Conservation (phyloP, 768 basidiomycete genomes). For the Exidia glandulosa region DNA sequence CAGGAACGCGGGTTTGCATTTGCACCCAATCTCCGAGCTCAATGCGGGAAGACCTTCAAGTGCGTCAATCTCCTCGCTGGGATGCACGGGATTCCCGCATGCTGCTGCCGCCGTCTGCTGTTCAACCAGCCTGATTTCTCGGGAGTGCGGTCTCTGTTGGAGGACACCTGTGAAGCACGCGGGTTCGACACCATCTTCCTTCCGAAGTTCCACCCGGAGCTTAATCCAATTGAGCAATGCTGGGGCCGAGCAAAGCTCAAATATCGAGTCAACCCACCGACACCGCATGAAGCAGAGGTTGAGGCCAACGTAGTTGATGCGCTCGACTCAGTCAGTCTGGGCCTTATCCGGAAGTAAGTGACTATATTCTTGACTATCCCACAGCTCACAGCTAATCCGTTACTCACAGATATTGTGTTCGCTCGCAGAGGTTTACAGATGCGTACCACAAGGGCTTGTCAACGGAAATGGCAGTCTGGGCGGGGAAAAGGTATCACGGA, state of each 20-base stretch:
- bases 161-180: constrained; percentile 10
- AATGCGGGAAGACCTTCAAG: constrained; percentile 18
- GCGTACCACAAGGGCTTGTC: too few relatives aligned
- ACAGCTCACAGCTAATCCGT: too few relatives aligned
- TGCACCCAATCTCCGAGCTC: constrained; percentile 1
- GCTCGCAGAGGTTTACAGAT: too few relatives aligned
- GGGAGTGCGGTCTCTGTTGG: constrained; percentile 20
- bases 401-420: too few relatives aligned
- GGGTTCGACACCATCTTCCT: constrained; percentile 1
- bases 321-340: too few relatives aligned
- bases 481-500: too few relatives aligned
- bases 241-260: constrained; percentile 3
- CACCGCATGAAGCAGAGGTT: too few relatives aligned
- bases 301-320: too few relatives aligned
- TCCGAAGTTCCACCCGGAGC: constrained; percentile 9
- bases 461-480: too few relatives aligned
- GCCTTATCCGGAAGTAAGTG: too few relatives aligned
- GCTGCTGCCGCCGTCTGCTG: constrained; percentile 27
- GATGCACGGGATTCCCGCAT: constrained; percentile 7
- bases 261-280: too few relatives aligned
- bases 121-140: constrained; percentile 33
- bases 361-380: too few relatives aligned
- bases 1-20: constrained; percentile 3
- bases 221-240: constrained; percentile 7
- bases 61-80: constrained; percentile 8